Percentiles rank a stretch among this genome's conserved stretches.
Conservation (phyloP, 257 asterid species). For the Scutellaria minor region DNA sequence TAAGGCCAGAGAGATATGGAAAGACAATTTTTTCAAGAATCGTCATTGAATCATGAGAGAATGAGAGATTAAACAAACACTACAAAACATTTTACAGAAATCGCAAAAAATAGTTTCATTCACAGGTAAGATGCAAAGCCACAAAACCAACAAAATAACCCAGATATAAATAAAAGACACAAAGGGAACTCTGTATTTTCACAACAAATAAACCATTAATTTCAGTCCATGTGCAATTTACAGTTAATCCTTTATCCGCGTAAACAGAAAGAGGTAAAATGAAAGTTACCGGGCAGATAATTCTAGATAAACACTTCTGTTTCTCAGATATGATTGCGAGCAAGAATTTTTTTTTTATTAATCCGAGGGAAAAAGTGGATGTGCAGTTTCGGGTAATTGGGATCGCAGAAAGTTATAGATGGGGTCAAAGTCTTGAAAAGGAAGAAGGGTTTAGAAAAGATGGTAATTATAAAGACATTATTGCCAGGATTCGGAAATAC, state of each 20-base stretch:
- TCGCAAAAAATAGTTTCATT: too few species aligned
- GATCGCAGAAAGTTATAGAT: conserved; percentile 29
- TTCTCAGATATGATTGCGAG: conserved; percentile 18
- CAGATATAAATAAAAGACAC: not conserved
- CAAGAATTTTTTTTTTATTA: not conserved
- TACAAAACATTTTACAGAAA: not conserved
- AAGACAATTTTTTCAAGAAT: too few species aligned
- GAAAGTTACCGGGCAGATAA: conserved; percentile 30
- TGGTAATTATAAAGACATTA: conserved; percentile 38
- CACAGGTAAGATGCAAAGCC: conserved; percentile 22
- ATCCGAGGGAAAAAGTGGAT: not conserved
- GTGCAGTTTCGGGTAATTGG: not conserved
- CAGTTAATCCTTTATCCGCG: not conserved
- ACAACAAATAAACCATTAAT: not conserved
- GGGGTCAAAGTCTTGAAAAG: conserved; percentile 40
- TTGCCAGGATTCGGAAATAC: conserved; percentile 20
- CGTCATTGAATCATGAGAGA: not conserved
- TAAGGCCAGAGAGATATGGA: too few species aligned
- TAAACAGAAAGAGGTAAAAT: not conserved
- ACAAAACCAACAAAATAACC: conserved; percentile 5
- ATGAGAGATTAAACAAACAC: not conserved
- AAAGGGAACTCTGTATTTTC: not conserved
- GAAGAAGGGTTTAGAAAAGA: conserved; percentile 22
- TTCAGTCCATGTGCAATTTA: not conserved
- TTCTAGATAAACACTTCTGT: not conserved